Base-by-base conservation (phyloP, 2,329 filamentous ascomycete species). In the Nemania sp. region DNA sequence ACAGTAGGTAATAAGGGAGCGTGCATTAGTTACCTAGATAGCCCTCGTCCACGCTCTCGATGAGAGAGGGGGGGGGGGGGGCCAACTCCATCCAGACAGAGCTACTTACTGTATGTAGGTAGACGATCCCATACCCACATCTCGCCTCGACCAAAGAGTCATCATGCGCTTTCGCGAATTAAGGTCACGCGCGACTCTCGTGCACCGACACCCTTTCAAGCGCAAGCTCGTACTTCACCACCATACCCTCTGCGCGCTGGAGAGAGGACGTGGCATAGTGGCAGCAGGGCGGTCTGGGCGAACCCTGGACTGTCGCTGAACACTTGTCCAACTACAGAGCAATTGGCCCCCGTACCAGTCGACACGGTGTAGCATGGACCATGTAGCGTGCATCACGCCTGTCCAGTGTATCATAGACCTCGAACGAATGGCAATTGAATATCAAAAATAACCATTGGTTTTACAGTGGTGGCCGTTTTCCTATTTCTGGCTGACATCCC, bases 21-120 rank as follows among this genome's bases (percentile, higher is more conserved):
- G 47, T 75, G 73, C 74, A 75, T 74, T 69, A 71, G 69, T 70
- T 66, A 62, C 43, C 63, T 38, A 20, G n/a, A n/a, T n/a, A n/a
- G n/a, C n/a, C n/a, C 60, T 47, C 68, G 68, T 64, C 58, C 62
- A 59, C 47, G 63, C 69, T 67, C 68, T 67, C 70, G 69, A 68
- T 69, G 67, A n/a, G n/a, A n/a, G n/a, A n/a, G n/a, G n/a, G n/a
- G n/a, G 69, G 63, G 68, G 62, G 3, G 41, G 41, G 41, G 41
- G 38, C 38, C 62, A 61, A 51, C 32, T 62, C 61, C 51, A 53
- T 35, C 32, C 32, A 35, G 7, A 35, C 32, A 35, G 32, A 35
- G 32, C 32, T 32, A n/a, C n/a, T n/a, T n/a, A n/a, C n/a, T n/a
- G n/a, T 35, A 35, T 3, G 32, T 59, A 62, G 41, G 62, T 45